These are phyloP conservation scores for Dentipellis fragilis DNA, from an alignment of 768 basidiomycete species.

Conservation along the genomic window DNA sequence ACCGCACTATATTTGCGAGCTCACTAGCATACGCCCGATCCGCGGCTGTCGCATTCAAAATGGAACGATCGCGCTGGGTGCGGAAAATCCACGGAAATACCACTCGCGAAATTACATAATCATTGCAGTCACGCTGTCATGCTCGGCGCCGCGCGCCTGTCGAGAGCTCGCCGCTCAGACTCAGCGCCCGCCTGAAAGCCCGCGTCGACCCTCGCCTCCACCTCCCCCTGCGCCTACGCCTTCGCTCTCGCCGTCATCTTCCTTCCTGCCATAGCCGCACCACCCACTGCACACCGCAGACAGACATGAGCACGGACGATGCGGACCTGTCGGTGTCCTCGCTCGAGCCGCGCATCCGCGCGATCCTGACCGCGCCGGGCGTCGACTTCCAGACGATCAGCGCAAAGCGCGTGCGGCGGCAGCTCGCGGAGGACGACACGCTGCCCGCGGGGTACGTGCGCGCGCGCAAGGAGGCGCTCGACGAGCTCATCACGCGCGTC, in stretches of 20 bases:
- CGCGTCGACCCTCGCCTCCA: too few relatives aligned
- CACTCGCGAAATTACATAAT: too few relatives aligned
- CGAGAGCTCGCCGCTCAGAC: background rate
- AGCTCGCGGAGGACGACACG: slow-evolving; percentile 45
- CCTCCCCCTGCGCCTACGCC: background rate
- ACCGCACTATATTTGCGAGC: background rate
- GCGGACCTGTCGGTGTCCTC: slow-evolving; percentile 23
- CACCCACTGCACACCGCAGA: background rate
- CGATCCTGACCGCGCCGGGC: slow-evolving; percentile 67
- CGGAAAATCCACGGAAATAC: too few relatives aligned
- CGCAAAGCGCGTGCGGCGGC: slow-evolving; percentile 82
- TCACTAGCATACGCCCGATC: background rate
- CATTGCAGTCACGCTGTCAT: too few relatives aligned
- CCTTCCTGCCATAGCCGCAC: background rate
- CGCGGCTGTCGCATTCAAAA: too few relatives aligned
- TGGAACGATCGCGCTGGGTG: too few relatives aligned
- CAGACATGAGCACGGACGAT: background rate
- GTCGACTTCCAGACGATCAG: slow-evolving; percentile 73
- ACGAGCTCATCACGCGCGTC: slow-evolving; percentile 55
- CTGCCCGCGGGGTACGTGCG: slow-evolving; percentile 54
- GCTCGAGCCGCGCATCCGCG: slow-evolving; percentile 52
- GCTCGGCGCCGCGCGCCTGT: too few relatives aligned
- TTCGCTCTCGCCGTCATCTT: background rate
- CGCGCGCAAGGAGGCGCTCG: slow-evolving; percentile 57
- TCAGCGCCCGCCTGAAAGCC: background rate